Evolutionary conservation across 2,329 filamentous ascomycete species (phyloP).

Genomic region (Emergomyces africanus): DNA sequence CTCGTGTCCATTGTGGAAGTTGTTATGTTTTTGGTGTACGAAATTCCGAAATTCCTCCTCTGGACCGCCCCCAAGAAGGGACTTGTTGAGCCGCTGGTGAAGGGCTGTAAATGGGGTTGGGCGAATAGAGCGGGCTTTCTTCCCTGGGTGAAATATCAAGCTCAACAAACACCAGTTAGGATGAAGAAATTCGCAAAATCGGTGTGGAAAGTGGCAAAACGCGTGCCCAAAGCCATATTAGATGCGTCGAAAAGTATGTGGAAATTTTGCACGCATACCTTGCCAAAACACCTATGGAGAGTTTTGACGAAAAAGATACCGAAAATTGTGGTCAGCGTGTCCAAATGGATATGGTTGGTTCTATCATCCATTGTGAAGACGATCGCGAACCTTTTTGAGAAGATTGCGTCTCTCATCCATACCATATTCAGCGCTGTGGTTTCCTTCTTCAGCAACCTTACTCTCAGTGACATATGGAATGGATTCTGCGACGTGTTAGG

Average conservation of each 20-base stretch:
- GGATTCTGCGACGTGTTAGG: neutral
- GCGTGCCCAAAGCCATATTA: neutral
- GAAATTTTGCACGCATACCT: neutral
- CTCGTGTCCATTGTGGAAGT: neutral
- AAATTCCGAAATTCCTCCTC: neutral
- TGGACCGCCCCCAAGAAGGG: neutral
- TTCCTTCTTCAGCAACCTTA: slow-evolving; percentile 1
- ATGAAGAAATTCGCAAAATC: neutral
- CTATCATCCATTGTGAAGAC: neutral
- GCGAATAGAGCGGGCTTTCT: neutral
- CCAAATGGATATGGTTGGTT: neutral
- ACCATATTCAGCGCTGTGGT: neutral
- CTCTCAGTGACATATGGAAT: slow-evolving; percentile 1
- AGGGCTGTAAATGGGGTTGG: neutral
- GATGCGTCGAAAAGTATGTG: neutral
- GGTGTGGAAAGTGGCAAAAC: neutral
- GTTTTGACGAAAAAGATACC: neutral
- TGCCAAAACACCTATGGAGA: neutral
- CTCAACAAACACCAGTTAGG: neutral
- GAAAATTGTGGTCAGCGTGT: neutral
- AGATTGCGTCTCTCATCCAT: neutral
- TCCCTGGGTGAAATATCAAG: neutral
- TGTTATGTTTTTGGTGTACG: neutral
- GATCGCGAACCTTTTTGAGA: neutral
- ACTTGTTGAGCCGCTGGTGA: neutral